Base-by-base conservation (phyloP, 2,329 filamentous ascomycete genomes). In the Parastagonospora nodorum region DNA sequence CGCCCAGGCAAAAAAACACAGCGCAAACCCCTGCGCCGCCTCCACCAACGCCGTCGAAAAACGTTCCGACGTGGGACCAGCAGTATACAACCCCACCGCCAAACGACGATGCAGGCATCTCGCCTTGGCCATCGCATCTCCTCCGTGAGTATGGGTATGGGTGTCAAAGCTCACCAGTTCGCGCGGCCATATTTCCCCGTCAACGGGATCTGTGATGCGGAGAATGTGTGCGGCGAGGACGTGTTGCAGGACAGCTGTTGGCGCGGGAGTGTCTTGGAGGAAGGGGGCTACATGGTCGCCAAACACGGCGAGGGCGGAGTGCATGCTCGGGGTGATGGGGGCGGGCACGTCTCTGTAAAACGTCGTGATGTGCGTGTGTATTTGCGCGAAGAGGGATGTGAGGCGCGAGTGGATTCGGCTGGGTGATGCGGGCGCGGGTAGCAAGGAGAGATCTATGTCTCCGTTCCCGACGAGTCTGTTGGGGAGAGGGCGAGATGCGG, bases 301-400 rank as follows among this genome's bases (percentile, higher is more conserved):
- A 19, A 72, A 73, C 11, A 51, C 45, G 1, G 57, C 50, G n/a
- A 72, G 53, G n/a, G 61, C 68, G 6, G 42, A 44, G 31, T 68
- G 61, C 66, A 73, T 69, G 32, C 60, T 70, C 2, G 68, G 63
- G 12, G 68, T 72, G 9, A 72, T 67, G 31, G 58, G 65, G 12
- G 68, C 68, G 42, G 72, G 64, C 4, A 69, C 65, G 38, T 73
- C 67, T 40, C 71, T 66, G 45, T 73, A 73, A 44, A 64, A 71
- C 6, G 45, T 63, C 12, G 71, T 65, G 33, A 73, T 51, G 44
- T 71, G 69, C 7, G 48, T 45, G 14, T 69, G 65, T 12, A 71
- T 55, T 36, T 63, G 53, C 16, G 43, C 55, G 43, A 73, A 71
- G 19, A 73, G 42, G 8, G 32, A 50, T 1, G 60, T 45, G 1